Percentiles rank a stretch among this genome's conserved stretches.
Conservation (phyloP, 306 rosid species). For the Quercus parvula region DNA sequence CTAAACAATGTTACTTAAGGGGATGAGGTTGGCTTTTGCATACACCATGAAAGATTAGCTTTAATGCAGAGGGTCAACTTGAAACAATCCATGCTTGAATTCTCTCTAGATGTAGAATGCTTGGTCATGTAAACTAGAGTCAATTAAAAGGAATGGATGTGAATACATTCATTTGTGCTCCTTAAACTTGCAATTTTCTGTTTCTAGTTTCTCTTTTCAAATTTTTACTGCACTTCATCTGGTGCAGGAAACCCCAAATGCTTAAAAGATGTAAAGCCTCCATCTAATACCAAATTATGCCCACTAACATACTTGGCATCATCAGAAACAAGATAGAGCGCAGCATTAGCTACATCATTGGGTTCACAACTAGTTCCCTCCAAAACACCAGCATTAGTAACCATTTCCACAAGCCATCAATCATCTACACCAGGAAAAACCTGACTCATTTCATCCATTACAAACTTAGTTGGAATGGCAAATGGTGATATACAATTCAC, state of each 20-base stretch:
- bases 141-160: neutral
- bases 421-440: conserved; percentile 44
- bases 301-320: conserved; percentile 80
- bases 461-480: conserved; percentile 67
- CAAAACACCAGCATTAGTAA: conserved; percentile 44
- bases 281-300: conserved; percentile 83
- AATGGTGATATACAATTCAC: conserved; percentile 78
- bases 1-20: neutral
- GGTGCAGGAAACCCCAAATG: conserved; percentile 44
- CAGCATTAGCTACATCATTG: conserved; percentile 74
- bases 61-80: neutral
- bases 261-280: conserved; percentile 85
- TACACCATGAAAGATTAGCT: too few species aligned
- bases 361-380: conserved; percentile 68
- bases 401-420: conserved; percentile 34
- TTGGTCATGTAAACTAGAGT: neutral
- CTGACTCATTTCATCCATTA: conserved; percentile 42
- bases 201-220: neutral
- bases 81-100: neutral
- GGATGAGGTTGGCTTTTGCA: neutral
- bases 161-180: neutral
- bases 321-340: conserved; percentile 75
- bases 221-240: conserved; percentile 41
- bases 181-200: neutral
- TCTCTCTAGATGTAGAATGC: neutral